Evolutionary conservation across 306 rosid species (phyloP).

Genomic region (Dicorynia guianensis): DNA sequence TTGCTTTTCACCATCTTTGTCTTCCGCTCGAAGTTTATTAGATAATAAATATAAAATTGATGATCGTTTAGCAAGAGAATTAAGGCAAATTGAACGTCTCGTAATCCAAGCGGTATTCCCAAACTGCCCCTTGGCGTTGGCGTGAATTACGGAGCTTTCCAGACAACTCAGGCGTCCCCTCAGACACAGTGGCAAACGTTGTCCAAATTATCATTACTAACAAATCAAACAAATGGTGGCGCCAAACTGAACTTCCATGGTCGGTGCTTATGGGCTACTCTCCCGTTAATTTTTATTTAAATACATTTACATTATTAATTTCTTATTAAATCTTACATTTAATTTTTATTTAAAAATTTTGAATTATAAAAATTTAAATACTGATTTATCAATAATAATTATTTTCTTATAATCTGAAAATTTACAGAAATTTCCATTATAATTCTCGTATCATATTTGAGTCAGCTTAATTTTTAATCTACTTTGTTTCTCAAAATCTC

Average conservation of each 20-base stretch:
- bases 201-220: slow-evolving; percentile 15
- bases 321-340: too few relatives aligned
- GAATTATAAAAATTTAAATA: too few relatives aligned
- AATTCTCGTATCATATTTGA: too few relatives aligned
- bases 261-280: not conserved
- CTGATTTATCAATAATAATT: too few relatives aligned
- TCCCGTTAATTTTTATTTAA: too few relatives aligned
- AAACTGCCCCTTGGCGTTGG: slow-evolving; percentile 1
- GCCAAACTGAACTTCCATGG: slow-evolving; percentile 30
- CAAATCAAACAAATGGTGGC: slow-evolving; percentile 38
- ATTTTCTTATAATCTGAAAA: too few relatives aligned
- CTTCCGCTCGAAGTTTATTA: not conserved
- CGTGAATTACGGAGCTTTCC: not conserved
- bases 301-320: too few relatives aligned
- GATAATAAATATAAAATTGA: not conserved
- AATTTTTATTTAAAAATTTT: too few relatives aligned
- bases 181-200: not conserved
- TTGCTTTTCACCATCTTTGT: slow-evolving; percentile 32
- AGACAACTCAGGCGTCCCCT: not conserved
- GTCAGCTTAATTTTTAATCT: too few relatives aligned
- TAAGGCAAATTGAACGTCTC: not conserved
- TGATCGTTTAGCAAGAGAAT: not conserved
- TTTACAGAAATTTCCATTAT: too few relatives aligned
- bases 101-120: not conserved
- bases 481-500: too few relatives aligned